These are phyloP conservation scores for Xylaria castorea DNA, from an alignment of 495 filamentous ascomycete species.

Conservation along the genomic window DNA sequence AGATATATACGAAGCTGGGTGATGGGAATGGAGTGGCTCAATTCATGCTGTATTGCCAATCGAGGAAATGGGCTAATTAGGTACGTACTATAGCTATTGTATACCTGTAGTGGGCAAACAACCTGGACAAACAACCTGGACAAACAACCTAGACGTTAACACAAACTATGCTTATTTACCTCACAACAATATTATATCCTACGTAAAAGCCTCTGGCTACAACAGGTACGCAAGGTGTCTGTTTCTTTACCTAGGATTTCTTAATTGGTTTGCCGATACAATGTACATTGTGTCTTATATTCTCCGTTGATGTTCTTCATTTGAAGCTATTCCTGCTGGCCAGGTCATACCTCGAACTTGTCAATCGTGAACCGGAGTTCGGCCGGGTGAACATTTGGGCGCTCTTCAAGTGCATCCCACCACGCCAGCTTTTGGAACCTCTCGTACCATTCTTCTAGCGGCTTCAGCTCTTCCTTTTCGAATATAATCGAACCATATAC, in stretches of 20 bases:
- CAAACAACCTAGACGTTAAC: too few relatives aligned
- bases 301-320: neutral
- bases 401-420: slow-evolving; percentile 4
- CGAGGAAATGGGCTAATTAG: too few relatives aligned
- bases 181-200: too few relatives aligned
- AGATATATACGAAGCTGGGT: too few relatives aligned
- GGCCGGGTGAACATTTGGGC: neutral
- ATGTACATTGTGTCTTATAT: neutral
- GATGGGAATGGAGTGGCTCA: too few relatives aligned
- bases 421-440: slow-evolving; percentile 11
- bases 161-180: too few relatives aligned
- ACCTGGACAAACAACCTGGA: too few relatives aligned
- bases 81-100: too few relatives aligned
- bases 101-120: too few relatives aligned
- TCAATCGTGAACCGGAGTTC: slow-evolving; percentile 2
- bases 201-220: neutral
- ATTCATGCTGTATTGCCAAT: too few relatives aligned
- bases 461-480: slow-evolving; percentile 1
- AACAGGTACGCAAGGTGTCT: neutral
- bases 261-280: too few relatives aligned
- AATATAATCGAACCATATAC: slow-evolving; percentile 2
- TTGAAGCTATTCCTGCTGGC: neutral
- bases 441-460: slow-evolving; percentile 15
- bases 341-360: neutral
- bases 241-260: neutral